Evolutionary conservation across 2,329 filamentous ascomycete genomes (phyloP), one percentile per base, ranked within the genome.

Genomic region (Annulohypoxylon truncatum): DNA sequence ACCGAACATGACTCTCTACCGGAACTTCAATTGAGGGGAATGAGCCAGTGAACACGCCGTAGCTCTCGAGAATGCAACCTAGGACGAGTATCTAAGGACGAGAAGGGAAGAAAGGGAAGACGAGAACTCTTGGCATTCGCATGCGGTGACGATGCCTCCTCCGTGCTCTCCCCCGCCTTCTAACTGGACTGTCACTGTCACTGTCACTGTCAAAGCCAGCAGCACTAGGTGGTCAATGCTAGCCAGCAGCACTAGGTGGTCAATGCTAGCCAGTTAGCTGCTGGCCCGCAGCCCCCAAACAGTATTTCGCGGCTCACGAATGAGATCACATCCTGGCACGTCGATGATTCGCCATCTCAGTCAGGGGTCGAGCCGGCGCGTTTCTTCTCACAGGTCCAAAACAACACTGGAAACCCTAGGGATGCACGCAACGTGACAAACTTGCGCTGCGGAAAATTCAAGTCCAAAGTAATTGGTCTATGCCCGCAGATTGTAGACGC

Each of bases 371-470:
- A 33, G 56, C 38, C 15, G 64, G 61, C 74, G 74, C 73, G 74
- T 74, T 71, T 74, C 73, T 72, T 69, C 68, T 66, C 67, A 70
- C 70, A 64, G 62, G 62, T 68, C 47, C 72, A 72, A 75, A 76
- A 75, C 73, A 73, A 71, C 58, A 67, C 64, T 61, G 61, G 66
- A 71, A 70, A 70, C 70, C 61, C 35, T 54, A 44, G 51, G 54
- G 52, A 68, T 58, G 69, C 66, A 71, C 67, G 65, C 60, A 66
- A 72, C 52, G 67, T 73, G 70, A 73, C 71, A 70, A 67, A 66
- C 66, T 48, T 44, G 24, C 26, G 31, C 40, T 57, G 54, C 59
- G 64, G 66, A 70, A 68, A 66, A 67, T 70, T 62, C 61, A 63
- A 54, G 50, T 53, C 28, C 53, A 67, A 42, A 51, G 60, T 68